Evolutionary conservation across 257 asterid genomes (phyloP), one percentile per base, ranked within the genome.

Genomic region (Solanum piurae): DNA sequence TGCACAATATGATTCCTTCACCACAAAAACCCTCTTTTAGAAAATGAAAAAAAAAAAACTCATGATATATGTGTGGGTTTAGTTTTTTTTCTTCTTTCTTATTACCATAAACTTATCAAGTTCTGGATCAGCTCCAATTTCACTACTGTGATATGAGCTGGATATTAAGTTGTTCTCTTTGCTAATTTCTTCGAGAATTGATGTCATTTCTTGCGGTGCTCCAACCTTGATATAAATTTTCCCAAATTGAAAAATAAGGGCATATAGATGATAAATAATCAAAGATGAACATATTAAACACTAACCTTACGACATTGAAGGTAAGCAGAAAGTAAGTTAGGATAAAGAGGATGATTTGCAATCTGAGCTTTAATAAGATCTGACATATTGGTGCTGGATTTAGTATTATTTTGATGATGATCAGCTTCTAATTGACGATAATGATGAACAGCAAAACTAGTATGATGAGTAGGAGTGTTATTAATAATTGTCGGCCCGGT

Each of bases 21-120:
- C 29, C 0, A 62, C 29, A 36, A 11, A 71, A 68, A 68, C 27
- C 55, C 87, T 69, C 80, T 14, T 83, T 29, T 9, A 3, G 31
- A 29, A 60, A 10, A 44, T 10, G 7, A 34, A 49, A 9, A 49
- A 5, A 27, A 86, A 6, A 23, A 52, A 25, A 18, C 10, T 9
- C 66, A 55, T 55, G 14, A 83, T 5, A 83, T 9, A 12, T 34
- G n/a, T 42, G 34, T 66, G 38, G 16, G 13, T 2, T 37, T n/a
- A n/a, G 14, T 77, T 42, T 23, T 13, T 14, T 46, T 52, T 4
- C 31, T 52, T 52, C 3, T 49, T 0, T 9, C 0, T 38, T 3
- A 72, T 89, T 88, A 96, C 99, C 98, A 96, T 96, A 88, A 96
- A 96, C 42, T 91, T 88, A 87, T 96, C 99, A 27, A 96, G 98